Evolutionary conservation across 1,284 basidiomycete species (phyloP).

Genomic region (Ustilago lituana): DNA sequence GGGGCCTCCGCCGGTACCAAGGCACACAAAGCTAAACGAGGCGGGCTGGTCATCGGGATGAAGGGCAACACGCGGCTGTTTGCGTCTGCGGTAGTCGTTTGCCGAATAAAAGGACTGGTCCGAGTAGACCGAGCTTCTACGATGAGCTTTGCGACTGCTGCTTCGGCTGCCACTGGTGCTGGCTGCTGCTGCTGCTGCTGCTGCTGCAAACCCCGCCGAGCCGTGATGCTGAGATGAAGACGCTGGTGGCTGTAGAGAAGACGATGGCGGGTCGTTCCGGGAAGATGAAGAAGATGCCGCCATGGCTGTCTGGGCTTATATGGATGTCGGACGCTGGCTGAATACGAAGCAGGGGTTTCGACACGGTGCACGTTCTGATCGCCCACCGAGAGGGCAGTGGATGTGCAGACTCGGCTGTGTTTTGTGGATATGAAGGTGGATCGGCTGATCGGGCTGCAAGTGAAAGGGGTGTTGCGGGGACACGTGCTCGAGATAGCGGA

Average conservation of each 20-base stretch:
- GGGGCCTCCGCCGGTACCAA: conserved; percentile 69
- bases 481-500: too few species aligned
- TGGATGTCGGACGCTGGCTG: neutral
- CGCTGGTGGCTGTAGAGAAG: neutral
- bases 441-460: neutral
- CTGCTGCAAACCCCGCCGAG: too few species aligned
- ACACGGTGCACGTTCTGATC: neutral
- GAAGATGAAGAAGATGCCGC: conserved; percentile 13
- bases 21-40: conserved; percentile 62
- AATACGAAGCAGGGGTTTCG: neutral
- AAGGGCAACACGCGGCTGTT: conserved; percentile 38
- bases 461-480: too few species aligned
- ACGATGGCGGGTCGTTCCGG: conserved; percentile 9
- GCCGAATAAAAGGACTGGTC: conserved; percentile 46
- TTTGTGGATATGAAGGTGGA: neutral
- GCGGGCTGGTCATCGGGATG: conserved; percentile 41
- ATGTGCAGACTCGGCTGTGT: neutral
- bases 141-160: conserved; percentile 16
- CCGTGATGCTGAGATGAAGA: conserved; percentile 8
- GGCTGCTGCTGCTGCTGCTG: neutral
- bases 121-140: conserved; percentile 27
- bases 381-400: neutral
- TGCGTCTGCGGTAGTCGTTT: conserved; percentile 36
- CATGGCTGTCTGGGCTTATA: neutral
- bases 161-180: neutral